Conservation (phyloP, 129 eudicot genomes). For the Tanacetum coccineum region DNA sequence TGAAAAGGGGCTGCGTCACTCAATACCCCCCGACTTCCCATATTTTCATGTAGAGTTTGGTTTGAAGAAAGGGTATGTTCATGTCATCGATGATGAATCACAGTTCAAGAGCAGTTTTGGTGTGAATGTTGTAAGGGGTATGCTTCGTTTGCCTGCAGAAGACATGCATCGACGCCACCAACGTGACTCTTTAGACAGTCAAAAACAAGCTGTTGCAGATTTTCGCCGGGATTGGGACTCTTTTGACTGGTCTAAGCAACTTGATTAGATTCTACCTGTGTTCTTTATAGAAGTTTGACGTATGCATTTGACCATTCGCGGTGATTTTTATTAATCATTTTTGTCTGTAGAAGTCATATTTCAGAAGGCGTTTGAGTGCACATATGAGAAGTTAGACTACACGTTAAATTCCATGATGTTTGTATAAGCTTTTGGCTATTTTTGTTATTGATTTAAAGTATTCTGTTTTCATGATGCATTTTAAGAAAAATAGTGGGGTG, state of each 20-base stretch:
- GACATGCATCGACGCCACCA: slow-evolving; percentile 77
- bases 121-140: slow-evolving; percentile 76
- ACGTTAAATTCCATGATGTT: no score
- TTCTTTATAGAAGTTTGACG: no score
- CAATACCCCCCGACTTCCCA: slow-evolving; percentile 83
- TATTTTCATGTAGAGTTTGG: slow-evolving; percentile 95
- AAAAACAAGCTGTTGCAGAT: slow-evolving; percentile 59
- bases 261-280: no score
- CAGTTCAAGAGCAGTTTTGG: slow-evolving; percentile 74
- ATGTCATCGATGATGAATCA: slow-evolving; percentile 81
- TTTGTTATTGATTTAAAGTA: no score
- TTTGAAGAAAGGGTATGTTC: slow-evolving; percentile 77
- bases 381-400: no score
- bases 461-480: no score
- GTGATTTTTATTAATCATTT: no score
- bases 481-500: no score
- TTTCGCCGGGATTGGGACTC: slow-evolving; percentile 75
- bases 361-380: no score
- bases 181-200: slow-evolving; percentile 57
- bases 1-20: slow-evolving; percentile 68
- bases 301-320: neutral
- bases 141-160: slow-evolving; percentile 67
- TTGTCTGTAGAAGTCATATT: no score
- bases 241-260: slow-evolving; percentile 95
- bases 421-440: no score